phyloP scores from a whole-genome alignment of 2,329 filamentous ascomycete genomes.

The Penicillium sclerotigenum region DNA sequence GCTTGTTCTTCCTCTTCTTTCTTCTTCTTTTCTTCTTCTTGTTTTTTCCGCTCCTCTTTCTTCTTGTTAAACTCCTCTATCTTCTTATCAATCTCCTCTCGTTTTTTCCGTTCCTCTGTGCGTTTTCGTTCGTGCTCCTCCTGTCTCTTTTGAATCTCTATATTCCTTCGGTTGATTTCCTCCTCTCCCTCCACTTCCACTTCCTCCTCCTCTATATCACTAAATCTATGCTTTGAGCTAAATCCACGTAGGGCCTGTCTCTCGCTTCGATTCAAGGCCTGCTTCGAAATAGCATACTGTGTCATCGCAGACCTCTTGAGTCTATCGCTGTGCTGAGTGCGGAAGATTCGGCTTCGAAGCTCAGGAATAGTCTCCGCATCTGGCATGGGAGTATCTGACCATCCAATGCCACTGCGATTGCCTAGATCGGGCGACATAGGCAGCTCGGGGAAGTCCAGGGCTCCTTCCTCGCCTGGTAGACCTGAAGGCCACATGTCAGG shows the following conservation, averaged over 20 bases:
- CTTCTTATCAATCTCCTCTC: neutral
- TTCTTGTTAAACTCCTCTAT: neutral
- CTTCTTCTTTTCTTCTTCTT: neutral
- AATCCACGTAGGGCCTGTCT: neutral
- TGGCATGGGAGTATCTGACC: neutral
- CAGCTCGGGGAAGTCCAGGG: constrained; percentile 9
- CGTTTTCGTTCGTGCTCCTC: neutral
- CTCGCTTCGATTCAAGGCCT: neutral
- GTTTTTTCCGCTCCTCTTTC: neutral
- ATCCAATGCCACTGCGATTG: neutral
- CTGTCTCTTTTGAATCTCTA: neutral
- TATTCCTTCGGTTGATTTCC: neutral
- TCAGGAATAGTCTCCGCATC: neutral
- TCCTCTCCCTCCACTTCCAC: too few relatives aligned
- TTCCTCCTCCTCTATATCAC: neutral
- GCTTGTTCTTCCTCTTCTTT: too few relatives aligned
- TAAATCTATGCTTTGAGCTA: neutral
- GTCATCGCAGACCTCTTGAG: neutral
- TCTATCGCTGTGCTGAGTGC: neutral
- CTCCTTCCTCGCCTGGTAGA: constrained; percentile 3
- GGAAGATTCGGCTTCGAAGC: neutral
- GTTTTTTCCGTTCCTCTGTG: neutral
- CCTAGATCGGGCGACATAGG: neutral
- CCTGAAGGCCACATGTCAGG: constrained; percentile 7
- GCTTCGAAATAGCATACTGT: neutral